These are phyloP conservation scores for Aspergillus pseudoterreus DNA, from an alignment of 2,329 filamentous ascomycete species.

Conservation along the genomic window DNA sequence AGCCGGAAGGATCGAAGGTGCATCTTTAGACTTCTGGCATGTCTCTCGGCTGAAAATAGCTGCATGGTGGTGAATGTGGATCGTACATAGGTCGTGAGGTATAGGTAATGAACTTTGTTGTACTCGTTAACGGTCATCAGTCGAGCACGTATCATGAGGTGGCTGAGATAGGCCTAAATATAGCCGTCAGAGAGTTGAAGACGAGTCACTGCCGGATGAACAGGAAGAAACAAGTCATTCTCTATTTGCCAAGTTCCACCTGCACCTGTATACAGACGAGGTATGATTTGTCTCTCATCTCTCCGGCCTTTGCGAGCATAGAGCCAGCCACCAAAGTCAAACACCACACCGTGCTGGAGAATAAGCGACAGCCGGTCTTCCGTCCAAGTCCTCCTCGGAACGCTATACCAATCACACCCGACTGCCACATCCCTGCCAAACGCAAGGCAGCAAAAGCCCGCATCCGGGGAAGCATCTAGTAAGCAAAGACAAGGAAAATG, in stretches of 20 bases:
- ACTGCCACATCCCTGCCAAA: not conserved
- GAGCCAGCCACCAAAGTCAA: no score
- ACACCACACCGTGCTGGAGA: no score
- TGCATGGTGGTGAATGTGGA: not conserved
- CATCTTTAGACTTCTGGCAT: conserved; percentile 23
- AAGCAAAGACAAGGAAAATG: not conserved
- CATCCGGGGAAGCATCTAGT: not conserved
- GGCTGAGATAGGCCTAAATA: not conserved
- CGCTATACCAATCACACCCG: not conserved
- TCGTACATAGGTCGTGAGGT: not conserved
- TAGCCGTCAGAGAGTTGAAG: not conserved
- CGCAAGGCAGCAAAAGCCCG: not conserved
- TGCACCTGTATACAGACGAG: no score
- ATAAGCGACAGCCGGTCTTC: no score
- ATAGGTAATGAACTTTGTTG: not conserved
- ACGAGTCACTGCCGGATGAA: not conserved
- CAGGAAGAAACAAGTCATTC: not conserved
- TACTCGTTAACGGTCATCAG: not conserved
- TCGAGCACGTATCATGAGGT: not conserved
- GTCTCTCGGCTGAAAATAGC: not conserved
- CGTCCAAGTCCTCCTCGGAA: no score
- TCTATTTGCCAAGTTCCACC: conserved; percentile 17
- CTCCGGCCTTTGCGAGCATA: no score
- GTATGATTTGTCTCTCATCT: no score
- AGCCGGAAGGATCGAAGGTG: conserved; percentile 50